These are phyloP conservation scores for Micromonas commoda DNA, from an alignment of 139 green algal species.

Conservation along the genomic window DNA sequence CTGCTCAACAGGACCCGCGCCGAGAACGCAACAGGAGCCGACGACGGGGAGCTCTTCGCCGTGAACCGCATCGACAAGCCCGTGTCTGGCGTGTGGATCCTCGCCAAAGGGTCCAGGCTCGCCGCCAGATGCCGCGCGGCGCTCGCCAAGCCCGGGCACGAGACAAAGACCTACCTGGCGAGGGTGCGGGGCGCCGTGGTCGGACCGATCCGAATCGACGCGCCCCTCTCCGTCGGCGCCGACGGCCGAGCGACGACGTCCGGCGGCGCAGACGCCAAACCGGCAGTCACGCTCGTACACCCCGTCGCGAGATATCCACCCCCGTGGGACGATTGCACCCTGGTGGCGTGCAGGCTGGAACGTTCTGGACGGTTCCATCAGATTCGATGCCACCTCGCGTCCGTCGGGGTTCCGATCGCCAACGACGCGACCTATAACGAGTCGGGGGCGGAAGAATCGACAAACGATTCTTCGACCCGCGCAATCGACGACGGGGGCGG, in stretches of 20 bases:
- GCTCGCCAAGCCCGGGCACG: not conserved
- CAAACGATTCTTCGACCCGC: too few relatives aligned
- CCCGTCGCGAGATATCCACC: not conserved
- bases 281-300: not conserved
- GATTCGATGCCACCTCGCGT: not conserved
- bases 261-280: not conserved
- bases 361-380: not conserved
- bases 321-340: not conserved
- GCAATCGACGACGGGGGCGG: too few relatives aligned
- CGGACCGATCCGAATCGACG: not conserved
- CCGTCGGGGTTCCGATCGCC: not conserved
- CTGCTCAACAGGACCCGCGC: not conserved
- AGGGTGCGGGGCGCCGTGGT: not conserved
- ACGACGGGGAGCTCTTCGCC: not conserved
- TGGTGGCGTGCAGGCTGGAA: not conserved
- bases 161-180: not conserved
- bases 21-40: too few relatives aligned
- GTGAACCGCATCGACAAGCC: conserved; percentile 13
- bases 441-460: too few relatives aligned
- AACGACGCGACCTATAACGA: not conserved
- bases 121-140: not conserved
- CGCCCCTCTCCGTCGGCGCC: not conserved
- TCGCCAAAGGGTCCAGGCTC: not conserved
- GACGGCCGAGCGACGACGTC: not conserved
- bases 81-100: conserved; percentile 12